A percentile compares a stretch with the other conserved stretches of the same genome.
Evolutionary conservation across 805 yeast genomes (phyloP).

Genomic region (Phaffomyces antillensis): DNA sequence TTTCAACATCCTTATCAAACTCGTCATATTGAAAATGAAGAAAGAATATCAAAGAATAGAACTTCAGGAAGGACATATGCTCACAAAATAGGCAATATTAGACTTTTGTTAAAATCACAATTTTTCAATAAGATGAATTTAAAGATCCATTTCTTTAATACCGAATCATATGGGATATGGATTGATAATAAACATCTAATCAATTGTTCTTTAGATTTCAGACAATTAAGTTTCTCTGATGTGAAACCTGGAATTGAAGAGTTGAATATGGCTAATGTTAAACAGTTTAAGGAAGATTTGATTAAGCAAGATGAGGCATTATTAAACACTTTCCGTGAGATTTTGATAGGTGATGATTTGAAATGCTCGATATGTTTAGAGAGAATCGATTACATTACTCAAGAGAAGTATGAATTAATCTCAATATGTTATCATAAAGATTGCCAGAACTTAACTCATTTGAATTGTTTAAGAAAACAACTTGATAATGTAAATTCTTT

Average conservation of each 20-base stretch:
- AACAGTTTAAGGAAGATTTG: constrained; percentile 18
- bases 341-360: constrained; percentile 18
- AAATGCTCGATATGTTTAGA: constrained; percentile 28
- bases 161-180: constrained; percentile 18
- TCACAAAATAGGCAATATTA: constrained; percentile 40
- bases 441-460: constrained; percentile 31
- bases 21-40: constrained; percentile 41
- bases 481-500: constrained; percentile 4
- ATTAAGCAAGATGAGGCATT: constrained; percentile 8
- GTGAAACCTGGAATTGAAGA: constrained; percentile 1
- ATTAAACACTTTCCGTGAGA: constrained; percentile 14
- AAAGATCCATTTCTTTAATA: constrained; percentile 38
- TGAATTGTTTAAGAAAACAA: constrained; percentile 31
- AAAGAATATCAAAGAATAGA: constrained; percentile 32
- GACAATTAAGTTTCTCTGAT: not conserved
- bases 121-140: constrained; percentile 42
- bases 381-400: constrained; percentile 29
- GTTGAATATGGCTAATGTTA: constrained; percentile 22
- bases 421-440: constrained; percentile 27
- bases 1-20: constrained; percentile 71
- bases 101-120: constrained; percentile 34
- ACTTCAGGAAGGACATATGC: constrained; percentile 35
- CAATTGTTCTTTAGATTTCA: constrained; percentile 3
- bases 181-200: constrained; percentile 16
- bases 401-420: constrained; percentile 26